Evolutionary conservation across 1,284 basidiomycete species (phyloP).

Genomic region (Ustilago cynodontis): DNA sequence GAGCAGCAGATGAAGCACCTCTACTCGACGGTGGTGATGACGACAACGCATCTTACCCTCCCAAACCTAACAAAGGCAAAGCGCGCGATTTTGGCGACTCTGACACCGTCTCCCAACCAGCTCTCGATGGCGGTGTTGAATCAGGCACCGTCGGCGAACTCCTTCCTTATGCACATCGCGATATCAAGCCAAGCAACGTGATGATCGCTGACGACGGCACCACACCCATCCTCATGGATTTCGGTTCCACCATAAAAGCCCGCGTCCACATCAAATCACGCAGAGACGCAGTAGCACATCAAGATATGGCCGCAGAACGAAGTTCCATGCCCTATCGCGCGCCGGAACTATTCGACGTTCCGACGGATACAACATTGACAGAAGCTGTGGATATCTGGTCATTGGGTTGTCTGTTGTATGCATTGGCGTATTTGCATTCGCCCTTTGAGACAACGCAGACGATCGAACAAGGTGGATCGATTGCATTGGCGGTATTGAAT

Average conservation of each 20-base stretch:
- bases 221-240: constrained; percentile 91
- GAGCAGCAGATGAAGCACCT: constrained; percentile 20
- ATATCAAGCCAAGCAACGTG: constrained; percentile 94
- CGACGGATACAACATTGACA: constrained; percentile 64
- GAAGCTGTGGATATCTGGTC: constrained; percentile 70
- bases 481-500: constrained; percentile 69
- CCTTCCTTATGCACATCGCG: constrained; percentile 92
- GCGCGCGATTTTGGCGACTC: constrained; percentile 26
- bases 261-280: constrained; percentile 82
- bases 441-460: constrained; percentile 70
- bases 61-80: constrained; percentile 53
- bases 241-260: constrained; percentile 88
- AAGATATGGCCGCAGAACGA: constrained; percentile 67
- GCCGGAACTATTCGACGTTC: constrained; percentile 70
- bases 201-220: constrained; percentile 92
- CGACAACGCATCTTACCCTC: constrained; percentile 53
- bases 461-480: constrained; percentile 67
- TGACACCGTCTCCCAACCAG: constrained; percentile 36
- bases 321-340: constrained; percentile 70
- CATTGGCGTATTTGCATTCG: constrained; percentile 68
- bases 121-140: constrained; percentile 72
- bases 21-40: constrained; percentile 73
- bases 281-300: constrained; percentile 77
- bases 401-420: constrained; percentile 67
- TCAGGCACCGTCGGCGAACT: constrained; percentile 45